Evolutionary conservation across 2,329 filamentous ascomycete species (phyloP).

Genomic region (Aspergillus ustus): DNA sequence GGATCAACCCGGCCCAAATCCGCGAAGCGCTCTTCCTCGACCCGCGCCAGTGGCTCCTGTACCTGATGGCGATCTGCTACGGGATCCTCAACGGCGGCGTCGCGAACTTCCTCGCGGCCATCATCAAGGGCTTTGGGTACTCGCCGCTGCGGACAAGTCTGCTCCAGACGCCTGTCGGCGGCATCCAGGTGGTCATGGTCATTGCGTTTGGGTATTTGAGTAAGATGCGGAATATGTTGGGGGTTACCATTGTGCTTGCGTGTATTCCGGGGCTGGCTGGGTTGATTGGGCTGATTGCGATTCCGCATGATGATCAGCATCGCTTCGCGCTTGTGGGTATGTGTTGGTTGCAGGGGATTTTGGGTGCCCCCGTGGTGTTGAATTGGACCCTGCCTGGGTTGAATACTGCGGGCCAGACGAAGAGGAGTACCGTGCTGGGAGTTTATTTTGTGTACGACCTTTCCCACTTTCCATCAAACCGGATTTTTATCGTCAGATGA

Average conservation of each 20-base stretch:
- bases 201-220: conserved; percentile 6
- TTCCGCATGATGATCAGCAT: conserved; percentile 42
- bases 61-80: conserved; percentile 43
- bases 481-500: not conserved
- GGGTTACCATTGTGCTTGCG: conserved; percentile 40
- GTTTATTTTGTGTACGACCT: conserved; percentile 4
- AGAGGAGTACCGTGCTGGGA: conserved; percentile 48
- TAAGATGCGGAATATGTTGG: not conserved
- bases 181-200: not conserved
- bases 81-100: conserved; percentile 53
- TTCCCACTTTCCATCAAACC: not conserved
- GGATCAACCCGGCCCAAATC: conserved; percentile 33
- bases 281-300: conserved; percentile 53
- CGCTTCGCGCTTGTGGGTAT: conserved; percentile 3
- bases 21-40: conserved; percentile 44
- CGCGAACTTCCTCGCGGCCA: conserved; percentile 48
- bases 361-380: not conserved
- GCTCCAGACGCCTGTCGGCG: not conserved
- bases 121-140: conserved; percentile 43
- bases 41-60: conserved; percentile 36
- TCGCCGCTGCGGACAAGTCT: not conserved
- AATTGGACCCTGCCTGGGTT: conserved; percentile 1
- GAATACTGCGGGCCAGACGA: conserved; percentile 52
- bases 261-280: conserved; percentile 51
- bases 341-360: conserved; percentile 6